phyloP scores from a whole-genome alignment of 1,139 yeast species.

The Debaryomyces subglobosus region DNA sequence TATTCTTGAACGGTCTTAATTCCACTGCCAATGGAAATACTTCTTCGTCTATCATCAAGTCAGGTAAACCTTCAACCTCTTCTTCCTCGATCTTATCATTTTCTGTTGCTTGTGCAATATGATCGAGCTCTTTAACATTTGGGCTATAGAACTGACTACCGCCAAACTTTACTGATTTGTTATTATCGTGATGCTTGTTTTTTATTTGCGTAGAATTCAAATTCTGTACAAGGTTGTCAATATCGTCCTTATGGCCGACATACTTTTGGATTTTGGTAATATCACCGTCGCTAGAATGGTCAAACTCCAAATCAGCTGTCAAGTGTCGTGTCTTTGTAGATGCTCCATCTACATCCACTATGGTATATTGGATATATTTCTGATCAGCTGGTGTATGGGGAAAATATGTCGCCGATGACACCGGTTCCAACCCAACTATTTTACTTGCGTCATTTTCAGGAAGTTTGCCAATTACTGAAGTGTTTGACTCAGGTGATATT shows the following conservation, averaged over 20 bases:
- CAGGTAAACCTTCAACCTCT: background rate
- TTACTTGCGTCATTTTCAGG: constrained; percentile 9
- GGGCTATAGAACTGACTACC: constrained; percentile 1
- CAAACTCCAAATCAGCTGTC: constrained; percentile 42
- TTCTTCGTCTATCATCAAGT: constrained; percentile 1
- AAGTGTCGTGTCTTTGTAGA: constrained; percentile 31
- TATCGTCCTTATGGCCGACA: constrained; percentile 13
- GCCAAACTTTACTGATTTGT: constrained; percentile 10
- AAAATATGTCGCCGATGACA: constrained; percentile 37
- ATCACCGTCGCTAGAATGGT: constrained; percentile 33
- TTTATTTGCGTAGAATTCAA: background rate
- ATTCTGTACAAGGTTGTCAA: background rate
- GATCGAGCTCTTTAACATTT: background rate
- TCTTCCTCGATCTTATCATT: background rate
- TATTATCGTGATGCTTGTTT: background rate
- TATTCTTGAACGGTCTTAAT: constrained; percentile 82
- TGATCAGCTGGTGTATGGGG: constrained; percentile 33
- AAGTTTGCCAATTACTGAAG: background rate
- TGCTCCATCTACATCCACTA: background rate
- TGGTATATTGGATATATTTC: constrained; percentile 3
- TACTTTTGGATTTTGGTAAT: constrained; percentile 28
- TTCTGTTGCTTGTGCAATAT: background rate
- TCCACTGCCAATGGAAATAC: constrained; percentile 75
- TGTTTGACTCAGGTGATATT: background rate
- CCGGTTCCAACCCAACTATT: constrained; percentile 25